Percentiles rank a stretch among this genome's conserved stretches.
Evolutionary conservation across 2,329 filamentous ascomycete genomes (phyloP).

Genomic region (Hypoxylon sp.): DNA sequence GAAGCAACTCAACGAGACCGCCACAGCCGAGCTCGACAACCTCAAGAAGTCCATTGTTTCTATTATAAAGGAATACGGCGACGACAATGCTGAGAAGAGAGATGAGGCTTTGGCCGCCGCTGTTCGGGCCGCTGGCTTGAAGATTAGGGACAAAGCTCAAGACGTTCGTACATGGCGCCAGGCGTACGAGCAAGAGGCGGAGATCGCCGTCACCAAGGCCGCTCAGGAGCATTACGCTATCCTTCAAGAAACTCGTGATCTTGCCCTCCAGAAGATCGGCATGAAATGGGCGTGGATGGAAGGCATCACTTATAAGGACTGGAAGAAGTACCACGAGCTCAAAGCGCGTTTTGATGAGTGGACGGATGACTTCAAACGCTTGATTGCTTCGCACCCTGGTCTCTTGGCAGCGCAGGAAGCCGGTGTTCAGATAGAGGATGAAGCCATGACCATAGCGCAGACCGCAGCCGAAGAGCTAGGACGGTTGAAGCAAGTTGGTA

Average conservation of each 20-base stretch:
- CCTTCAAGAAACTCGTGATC: constrained; percentile 83
- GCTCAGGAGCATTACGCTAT: constrained; percentile 87
- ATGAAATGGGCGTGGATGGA: constrained; percentile 98
- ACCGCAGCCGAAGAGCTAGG: constrained; percentile 83
- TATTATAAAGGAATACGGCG: constrained; percentile 71
- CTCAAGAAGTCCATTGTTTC: constrained; percentile 78
- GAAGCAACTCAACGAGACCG: constrained; percentile 75
- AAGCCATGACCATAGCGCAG: constrained; percentile 85
- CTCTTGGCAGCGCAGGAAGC: constrained; percentile 77
- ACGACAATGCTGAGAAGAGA: constrained; percentile 57
- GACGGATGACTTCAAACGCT: constrained; percentile 83
- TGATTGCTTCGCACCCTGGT: constrained; percentile 80
- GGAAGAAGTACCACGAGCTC: constrained; percentile 93
- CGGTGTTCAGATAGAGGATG: constrained; percentile 78
- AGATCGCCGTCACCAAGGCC: constrained; percentile 77
- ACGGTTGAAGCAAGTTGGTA: constrained; percentile 84
- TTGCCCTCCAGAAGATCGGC: constrained; percentile 91
- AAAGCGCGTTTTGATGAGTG: constrained; percentile 87
- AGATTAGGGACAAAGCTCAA: constrained; percentile 83
- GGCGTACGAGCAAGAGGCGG: constrained; percentile 77
- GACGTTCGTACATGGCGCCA: constrained; percentile 83
- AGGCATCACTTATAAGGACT: constrained; percentile 95
- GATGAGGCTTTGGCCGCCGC: constrained; percentile 62
- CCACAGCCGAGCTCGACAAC: constrained; percentile 72
- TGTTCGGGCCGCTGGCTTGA: constrained; percentile 77